phyloP scores from a whole-genome alignment of 805 yeast species.

The Wickerhamomyces tratensis region DNA sequence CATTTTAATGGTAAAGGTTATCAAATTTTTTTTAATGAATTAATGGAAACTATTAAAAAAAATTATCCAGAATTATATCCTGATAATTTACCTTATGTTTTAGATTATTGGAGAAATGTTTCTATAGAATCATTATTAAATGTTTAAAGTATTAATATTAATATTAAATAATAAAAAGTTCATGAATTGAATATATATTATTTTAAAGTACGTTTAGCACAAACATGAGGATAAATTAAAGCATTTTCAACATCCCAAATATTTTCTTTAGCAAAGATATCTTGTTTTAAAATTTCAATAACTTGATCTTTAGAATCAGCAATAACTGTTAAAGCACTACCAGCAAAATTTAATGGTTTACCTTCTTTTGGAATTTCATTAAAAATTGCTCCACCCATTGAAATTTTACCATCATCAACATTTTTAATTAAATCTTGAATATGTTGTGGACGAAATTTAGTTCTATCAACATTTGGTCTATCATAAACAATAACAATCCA shows the following conservation, averaged over 20 bases:
- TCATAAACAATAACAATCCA: constrained; percentile 66
- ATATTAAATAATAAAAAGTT: too few relatives aligned
- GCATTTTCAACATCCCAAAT: constrained; percentile 69
- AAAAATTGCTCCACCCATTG: constrained; percentile 43
- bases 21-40: constrained; percentile 33
- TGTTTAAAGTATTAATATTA: too few relatives aligned
- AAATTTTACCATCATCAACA: constrained; percentile 33
- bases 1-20: constrained; percentile 53
- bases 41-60: constrained; percentile 27
- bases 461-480: constrained; percentile 53
- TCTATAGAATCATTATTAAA: constrained; percentile 11
- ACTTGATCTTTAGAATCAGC: constrained; percentile 63
- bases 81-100: constrained; percentile 23
- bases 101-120: constrained; percentile 34
- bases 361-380: constrained; percentile 32
- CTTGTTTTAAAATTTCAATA: constrained; percentile 50
- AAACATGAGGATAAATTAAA: constrained; percentile 44
- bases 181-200: not conserved
- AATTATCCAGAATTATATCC: constrained; percentile 41
- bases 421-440: constrained; percentile 34
- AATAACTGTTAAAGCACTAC: constrained; percentile 51
- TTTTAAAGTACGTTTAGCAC: constrained; percentile 34
- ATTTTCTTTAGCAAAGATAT: constrained; percentile 52
- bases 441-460: constrained; percentile 42
- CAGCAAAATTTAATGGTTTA: constrained; percentile 45